Base-by-base conservation (phyloP, 2,329 filamentous ascomycete species). In the Pyrenochaeta sp. region DNA sequence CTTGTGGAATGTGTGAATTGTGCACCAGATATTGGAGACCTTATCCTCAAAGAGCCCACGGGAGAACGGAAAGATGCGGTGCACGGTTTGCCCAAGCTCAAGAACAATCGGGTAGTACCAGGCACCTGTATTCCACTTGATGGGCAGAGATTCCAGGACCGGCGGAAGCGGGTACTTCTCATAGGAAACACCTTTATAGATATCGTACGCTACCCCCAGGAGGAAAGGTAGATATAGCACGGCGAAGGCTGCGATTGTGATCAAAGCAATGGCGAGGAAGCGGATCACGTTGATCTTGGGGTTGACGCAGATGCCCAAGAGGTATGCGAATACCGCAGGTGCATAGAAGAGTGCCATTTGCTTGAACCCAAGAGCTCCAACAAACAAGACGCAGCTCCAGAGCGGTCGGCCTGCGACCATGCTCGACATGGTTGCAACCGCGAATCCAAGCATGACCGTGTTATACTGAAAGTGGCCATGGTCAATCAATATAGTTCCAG, bases 301-400 rank as follows among this genome's bases (percentile, higher is more conserved):
- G 52, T 86, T 87, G n/a, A 95, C 60, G 65, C 92, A 96, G 63
- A 86, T 85, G 7, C 93, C 94, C 1, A 97, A 77, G 2, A 99
- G 84, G 65, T 92, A 99, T 21, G 90, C 88, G 69, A 97, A 97
- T 44, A 97, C 86, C 14, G 87, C 86, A 10, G 95, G 92, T 3
- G 95, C 91, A 72, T 96, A 99, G 75, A 97, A 99, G 11, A 99
- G 80, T 1, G 93, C 93, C 95, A 99, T 99, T 72, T 99, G 94
- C 77, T 99, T 99, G 79, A 97, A 99, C 5, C 90, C 90, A n/a
- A 99, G 78, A 3, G 93, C 89, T 11, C 83, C 84, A 6, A 99
- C 94, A 60, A 99, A 99, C 76, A 96, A 96, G 46, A 96, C 83
- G 51, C 90, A 91, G 18, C 89, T 84, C 91, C 93, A 96, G 50